These are phyloP conservation scores for Cryphonectria radicalis DNA, from an alignment of 2,329 filamentous ascomycete genomes.

Conservation along the genomic window DNA sequence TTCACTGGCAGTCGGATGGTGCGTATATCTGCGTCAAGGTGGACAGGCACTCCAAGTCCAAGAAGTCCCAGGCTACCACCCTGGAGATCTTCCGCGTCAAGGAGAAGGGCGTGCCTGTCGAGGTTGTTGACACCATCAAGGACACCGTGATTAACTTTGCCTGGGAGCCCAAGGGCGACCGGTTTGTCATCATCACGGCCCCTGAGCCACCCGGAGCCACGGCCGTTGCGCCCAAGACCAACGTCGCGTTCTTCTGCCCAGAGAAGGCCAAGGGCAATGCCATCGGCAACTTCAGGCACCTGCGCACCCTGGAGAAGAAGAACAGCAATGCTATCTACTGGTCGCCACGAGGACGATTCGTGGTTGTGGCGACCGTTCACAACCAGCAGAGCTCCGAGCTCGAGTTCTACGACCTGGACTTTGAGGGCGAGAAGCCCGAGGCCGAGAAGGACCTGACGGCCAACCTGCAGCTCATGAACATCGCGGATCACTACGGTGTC, in stretches of 20 bases:
- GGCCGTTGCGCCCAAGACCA: slow-evolving; percentile 89
- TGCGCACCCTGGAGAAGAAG: slow-evolving; percentile 96
- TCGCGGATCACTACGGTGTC: slow-evolving; percentile 92
- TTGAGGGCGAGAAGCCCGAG: slow-evolving; percentile 94
- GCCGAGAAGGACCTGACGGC: slow-evolving; percentile 91
- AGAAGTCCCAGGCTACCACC: slow-evolving; percentile 96
- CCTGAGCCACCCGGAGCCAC: slow-evolving; percentile 79
- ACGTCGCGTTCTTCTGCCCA: slow-evolving; percentile 94
- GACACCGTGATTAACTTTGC: slow-evolving; percentile 99
- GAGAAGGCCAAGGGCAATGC: slow-evolving; percentile 85
- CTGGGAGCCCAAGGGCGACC: slow-evolving; percentile 97
- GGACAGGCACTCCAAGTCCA: slow-evolving; percentile 97
- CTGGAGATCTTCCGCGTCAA: slow-evolving; percentile 97
- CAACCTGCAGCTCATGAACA: slow-evolving; percentile 94
- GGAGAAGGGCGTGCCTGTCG: slow-evolving; percentile 97
- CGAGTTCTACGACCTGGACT: slow-evolving; percentile 97
- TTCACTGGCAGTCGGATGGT: slow-evolving; percentile 97
- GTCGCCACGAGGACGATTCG: slow-evolving; percentile 94
- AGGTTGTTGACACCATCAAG: slow-evolving; percentile 97
- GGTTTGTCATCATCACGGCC: slow-evolving; percentile 95
- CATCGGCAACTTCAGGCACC: slow-evolving; percentile 93
- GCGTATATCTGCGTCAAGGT: slow-evolving; percentile 98
- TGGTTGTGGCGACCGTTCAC: slow-evolving; percentile 89
- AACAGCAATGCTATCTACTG: slow-evolving; percentile 99
- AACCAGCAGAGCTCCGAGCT: slow-evolving; percentile 94